phyloP scores from a whole-genome alignment of 2,329 filamentous ascomycete species.

The Sclerotiophoma versabilis region DNA sequence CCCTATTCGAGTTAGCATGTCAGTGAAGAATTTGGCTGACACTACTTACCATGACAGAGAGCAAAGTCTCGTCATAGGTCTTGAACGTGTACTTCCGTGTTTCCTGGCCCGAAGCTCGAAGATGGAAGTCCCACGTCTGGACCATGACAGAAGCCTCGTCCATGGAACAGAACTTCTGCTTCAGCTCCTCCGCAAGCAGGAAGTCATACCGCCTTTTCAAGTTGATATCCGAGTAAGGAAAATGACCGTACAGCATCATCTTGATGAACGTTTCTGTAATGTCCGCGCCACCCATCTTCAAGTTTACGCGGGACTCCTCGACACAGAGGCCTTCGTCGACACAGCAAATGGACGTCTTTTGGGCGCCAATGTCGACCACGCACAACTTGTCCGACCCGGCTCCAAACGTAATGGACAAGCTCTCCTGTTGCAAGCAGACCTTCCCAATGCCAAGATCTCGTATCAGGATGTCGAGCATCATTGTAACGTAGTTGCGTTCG shows the following conservation, averaged over 20 bases:
- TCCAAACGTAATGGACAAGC: slow-evolving; percentile 91
- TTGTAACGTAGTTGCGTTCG: slow-evolving; percentile 89
- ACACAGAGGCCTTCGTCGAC: slow-evolving; percentile 96
- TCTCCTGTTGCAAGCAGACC: slow-evolving; percentile 95
- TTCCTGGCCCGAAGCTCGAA: slow-evolving; percentile 85
- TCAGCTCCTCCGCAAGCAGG: slow-evolving; percentile 91
- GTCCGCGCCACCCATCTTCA: slow-evolving; percentile 92
- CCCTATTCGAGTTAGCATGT: slow-evolving; percentile 56
- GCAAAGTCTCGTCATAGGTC: slow-evolving; percentile 92
- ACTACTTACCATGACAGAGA: slow-evolving; percentile 76
- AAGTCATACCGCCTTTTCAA: slow-evolving; percentile 90
- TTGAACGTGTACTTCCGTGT: slow-evolving; percentile 96
- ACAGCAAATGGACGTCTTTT: slow-evolving; percentile 96
- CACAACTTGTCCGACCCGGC: slow-evolving; percentile 94
- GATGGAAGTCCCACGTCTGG: slow-evolving; percentile 86
- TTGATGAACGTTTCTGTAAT: slow-evolving; percentile 94
- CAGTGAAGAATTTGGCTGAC: background rate
- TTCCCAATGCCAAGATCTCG: slow-evolving; percentile 88
- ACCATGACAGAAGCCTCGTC: slow-evolving; percentile 89
- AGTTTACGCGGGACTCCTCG: slow-evolving; percentile 91
- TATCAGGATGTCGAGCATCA: slow-evolving; percentile 83
- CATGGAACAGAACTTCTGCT: slow-evolving; percentile 91
- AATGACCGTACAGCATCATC: slow-evolving; percentile 97
- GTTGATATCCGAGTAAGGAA: slow-evolving; percentile 95
- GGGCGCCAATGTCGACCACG: slow-evolving; percentile 93